These are phyloP conservation scores for Fulvia fulva DNA, from an alignment of 2,329 filamentous ascomycete species.

Conservation along the genomic window DNA sequence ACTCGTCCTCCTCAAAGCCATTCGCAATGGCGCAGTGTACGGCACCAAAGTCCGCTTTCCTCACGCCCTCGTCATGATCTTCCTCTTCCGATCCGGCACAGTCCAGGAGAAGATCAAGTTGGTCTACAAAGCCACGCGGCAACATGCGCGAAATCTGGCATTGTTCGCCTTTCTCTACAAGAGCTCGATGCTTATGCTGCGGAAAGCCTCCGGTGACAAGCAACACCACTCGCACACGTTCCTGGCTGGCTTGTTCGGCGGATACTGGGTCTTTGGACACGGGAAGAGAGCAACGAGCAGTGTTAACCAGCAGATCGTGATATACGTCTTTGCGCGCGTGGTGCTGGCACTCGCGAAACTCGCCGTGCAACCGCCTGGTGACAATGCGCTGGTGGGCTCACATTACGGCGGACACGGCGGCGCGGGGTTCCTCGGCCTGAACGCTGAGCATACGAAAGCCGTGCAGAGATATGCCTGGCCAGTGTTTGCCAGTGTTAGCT, in stretches of 20 bases:
- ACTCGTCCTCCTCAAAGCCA: slow-evolving; percentile 81
- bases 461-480: slow-evolving; percentile 74
- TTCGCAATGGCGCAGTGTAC: slow-evolving; percentile 95
- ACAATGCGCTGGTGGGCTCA: slow-evolving; percentile 36
- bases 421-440: slow-evolving; percentile 40
- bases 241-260: slow-evolving; percentile 79
- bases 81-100: slow-evolving; percentile 85
- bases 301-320: slow-evolving; percentile 94
- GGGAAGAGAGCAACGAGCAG: slow-evolving; percentile 61
- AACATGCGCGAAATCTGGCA: slow-evolving; percentile 87
- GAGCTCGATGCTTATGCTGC: slow-evolving; percentile 69
- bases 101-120: slow-evolving; percentile 73
- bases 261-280: slow-evolving; percentile 89
- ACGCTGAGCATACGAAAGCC: slow-evolving; percentile 35
- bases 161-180: slow-evolving; percentile 93
- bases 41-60: slow-evolving; percentile 97
- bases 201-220: slow-evolving; percentile 50
- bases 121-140: slow-evolving; percentile 79
- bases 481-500: slow-evolving; percentile 83
- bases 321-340: slow-evolving; percentile 95
- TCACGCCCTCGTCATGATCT: slow-evolving; percentile 96
- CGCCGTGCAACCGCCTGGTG: slow-evolving; percentile 60
- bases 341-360: slow-evolving; percentile 79
- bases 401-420: slow-evolving; percentile 39
- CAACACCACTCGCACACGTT: slow-evolving; percentile 77